These are phyloP conservation scores for Dothideomycetes sp. DNA, from an alignment of 2,329 filamentous ascomycete genomes.

Conservation along the genomic window DNA sequence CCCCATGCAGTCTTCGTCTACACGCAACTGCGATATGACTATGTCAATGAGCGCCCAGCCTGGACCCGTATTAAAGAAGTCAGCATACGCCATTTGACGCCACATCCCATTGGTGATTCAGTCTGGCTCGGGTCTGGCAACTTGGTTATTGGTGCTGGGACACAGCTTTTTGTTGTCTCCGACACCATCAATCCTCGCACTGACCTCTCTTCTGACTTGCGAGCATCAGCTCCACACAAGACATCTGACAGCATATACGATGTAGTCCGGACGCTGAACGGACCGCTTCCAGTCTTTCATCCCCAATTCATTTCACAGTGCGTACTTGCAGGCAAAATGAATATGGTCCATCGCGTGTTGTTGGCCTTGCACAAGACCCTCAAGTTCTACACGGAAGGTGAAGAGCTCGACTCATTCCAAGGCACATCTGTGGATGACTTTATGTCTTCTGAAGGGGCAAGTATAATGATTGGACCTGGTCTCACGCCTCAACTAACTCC, in stretches of 20 bases:
- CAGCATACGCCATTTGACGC: slow-evolving; percentile 58
- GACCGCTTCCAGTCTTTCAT: slow-evolving; percentile 80
- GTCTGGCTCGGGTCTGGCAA: slow-evolving; percentile 82
- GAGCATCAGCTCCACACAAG: slow-evolving; percentile 36
- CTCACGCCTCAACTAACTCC: slow-evolving; percentile 14
- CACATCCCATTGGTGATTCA: slow-evolving; percentile 85
- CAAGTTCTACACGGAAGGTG: slow-evolving; percentile 74
- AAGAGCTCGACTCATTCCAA: slow-evolving; percentile 67
- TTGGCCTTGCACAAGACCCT: slow-evolving; percentile 62
- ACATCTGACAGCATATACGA: slow-evolving; percentile 63
- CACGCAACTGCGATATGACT: slow-evolving; percentile 83
- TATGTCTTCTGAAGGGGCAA: slow-evolving; percentile 35
- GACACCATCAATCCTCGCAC: slow-evolving; percentile 58
- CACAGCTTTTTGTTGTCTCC: slow-evolving; percentile 79
- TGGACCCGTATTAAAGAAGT: slow-evolving; percentile 83
- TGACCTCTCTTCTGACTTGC: slow-evolving; percentile 46
- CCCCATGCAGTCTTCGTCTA: slow-evolving; percentile 74
- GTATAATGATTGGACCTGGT: slow-evolving; percentile 6
- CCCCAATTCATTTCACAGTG: slow-evolving; percentile 84
- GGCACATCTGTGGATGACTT: slow-evolving; percentile 44
- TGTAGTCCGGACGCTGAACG: slow-evolving; percentile 71
- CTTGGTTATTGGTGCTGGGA: slow-evolving; percentile 78
- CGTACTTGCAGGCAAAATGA: slow-evolving; percentile 67
- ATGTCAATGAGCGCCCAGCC: slow-evolving; percentile 76
- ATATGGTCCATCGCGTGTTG: slow-evolving; percentile 61